Conservation (phyloP, 2,329 filamentous ascomycete species). For the Diaporthe aspalathi region DNA sequence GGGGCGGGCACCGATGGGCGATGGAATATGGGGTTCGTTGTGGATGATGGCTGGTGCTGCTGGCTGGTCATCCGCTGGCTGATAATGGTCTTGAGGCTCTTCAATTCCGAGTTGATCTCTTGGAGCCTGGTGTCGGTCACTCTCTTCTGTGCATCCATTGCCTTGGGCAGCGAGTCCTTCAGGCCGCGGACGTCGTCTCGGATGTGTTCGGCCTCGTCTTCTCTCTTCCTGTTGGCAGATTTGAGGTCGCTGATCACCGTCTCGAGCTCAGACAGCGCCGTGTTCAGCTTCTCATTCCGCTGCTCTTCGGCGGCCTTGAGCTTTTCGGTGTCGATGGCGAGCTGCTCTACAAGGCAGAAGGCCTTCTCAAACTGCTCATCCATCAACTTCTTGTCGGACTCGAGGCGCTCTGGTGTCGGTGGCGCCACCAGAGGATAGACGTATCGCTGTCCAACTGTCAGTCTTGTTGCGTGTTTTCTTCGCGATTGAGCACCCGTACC, state of each 20-base stretch:
- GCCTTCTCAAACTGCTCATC: constrained; percentile 94
- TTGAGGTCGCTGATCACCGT: constrained; percentile 84
- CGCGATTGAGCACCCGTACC: constrained; percentile 58
- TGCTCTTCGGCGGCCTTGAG: constrained; percentile 89
- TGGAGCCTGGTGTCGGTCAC: constrained; percentile 82
- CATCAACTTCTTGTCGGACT: constrained; percentile 92
- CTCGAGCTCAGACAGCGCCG: constrained; percentile 85
- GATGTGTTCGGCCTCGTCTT: constrained; percentile 87
- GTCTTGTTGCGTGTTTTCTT: too few species aligned
- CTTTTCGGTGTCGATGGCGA: constrained; percentile 87
- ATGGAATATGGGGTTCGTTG: constrained; percentile 45
- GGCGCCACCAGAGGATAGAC: constrained; percentile 91
- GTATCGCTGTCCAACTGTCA: constrained; percentile 73
- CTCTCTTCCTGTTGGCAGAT: constrained; percentile 80
- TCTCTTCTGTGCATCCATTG: constrained; percentile 88
- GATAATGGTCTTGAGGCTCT: constrained; percentile 91
- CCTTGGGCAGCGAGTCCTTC: constrained; percentile 87
- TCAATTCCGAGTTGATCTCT: constrained; percentile 88
- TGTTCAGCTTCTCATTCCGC: constrained; percentile 85
- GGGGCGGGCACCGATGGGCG: constrained; percentile 44
- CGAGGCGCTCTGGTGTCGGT: constrained; percentile 91
- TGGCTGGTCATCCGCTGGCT: constrained; percentile 65
- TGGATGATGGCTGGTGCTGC: constrained; percentile 43
- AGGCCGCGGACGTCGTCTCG: constrained; percentile 87
- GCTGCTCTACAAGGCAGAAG: constrained; percentile 90